These are phyloP conservation scores for Brassica hybrid DNA, from an alignment of 441 rosid genomes.

Conservation along the genomic window DNA sequence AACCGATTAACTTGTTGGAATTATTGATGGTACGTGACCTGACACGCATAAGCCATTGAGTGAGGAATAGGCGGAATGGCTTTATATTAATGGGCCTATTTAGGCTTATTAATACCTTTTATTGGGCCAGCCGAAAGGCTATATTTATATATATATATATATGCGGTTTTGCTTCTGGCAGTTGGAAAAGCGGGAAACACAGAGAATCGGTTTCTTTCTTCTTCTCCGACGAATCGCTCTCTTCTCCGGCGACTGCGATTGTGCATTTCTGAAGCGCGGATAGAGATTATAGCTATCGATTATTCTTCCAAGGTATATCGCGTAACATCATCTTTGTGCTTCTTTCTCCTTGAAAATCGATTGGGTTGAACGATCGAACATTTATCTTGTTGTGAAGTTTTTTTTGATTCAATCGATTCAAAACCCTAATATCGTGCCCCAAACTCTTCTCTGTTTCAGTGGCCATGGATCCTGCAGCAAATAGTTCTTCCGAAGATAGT, in stretches of 20 bases:
- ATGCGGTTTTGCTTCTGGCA: neutral
- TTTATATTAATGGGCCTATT: neutral
- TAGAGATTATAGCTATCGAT: neutral
- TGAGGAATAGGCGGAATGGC: no score
- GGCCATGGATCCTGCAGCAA: conserved; percentile 40
- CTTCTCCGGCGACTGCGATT: conserved; percentile 26
- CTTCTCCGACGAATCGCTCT: neutral
- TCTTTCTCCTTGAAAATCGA: neutral
- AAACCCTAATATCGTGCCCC: neutral
- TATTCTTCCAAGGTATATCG: conserved; percentile 46
- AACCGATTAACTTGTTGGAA: no score
- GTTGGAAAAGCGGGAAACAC: conserved; percentile 32
- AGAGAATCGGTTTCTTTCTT: conserved; percentile 11
- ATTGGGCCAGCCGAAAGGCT: neutral
- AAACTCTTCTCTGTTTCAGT: conserved; percentile 15
- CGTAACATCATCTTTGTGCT: neutral
- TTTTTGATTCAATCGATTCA: conserved; percentile 44
- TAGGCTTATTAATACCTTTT: conserved; percentile 5
- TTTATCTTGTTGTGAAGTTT: conserved; percentile 30
- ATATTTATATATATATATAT: neutral
- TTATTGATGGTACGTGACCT: no score
- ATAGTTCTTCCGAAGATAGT: conserved; percentile 10
- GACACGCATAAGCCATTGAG: no score
- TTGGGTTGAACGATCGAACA: neutral
- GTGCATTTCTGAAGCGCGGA: neutral